Evolutionary conservation across 441 rosid genomes (phyloP), one percentile per base, ranked within the genome.

Genomic region (Arabidopsis lyrata): DNA sequence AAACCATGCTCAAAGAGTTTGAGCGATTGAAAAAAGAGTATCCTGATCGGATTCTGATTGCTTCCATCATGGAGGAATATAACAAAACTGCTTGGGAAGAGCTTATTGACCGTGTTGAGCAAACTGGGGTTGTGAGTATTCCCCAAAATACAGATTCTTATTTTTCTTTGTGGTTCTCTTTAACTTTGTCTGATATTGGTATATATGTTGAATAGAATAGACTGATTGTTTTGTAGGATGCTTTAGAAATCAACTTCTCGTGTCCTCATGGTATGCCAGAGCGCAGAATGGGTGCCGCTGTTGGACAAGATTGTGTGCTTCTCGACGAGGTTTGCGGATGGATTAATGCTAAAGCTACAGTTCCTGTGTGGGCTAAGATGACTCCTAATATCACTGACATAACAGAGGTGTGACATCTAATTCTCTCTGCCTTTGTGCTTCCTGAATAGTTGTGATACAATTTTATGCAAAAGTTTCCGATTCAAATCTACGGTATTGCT

Each of bases 301-400:
- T 95, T 11, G 95, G 99, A 61, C 96, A 95, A 82, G 99, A 95
- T 72, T 90, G 95, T 79, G 83, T 61, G 6, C 83, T 92, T 59
- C 68, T 92, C 38, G 97, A 87, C 59, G 99, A 95, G 86, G 87
- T 88, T 74, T 89, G 95, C 60, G 99, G 93, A 41, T 95, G 99
- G 99, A 78, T 95, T 54, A 95, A 95, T 59, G 99, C 91, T 12
- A 95, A 91, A 84, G 96, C 99, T 50, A 84, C 92, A 57, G 88
- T 95, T 59, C 99, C 99, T n/a, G 98, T 92, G 4, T 95, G 99
- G 99, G 95, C 96, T 20, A 95, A 95, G 89, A 95, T 95, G 98
- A 95, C 98, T 84, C 99, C 98, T 73, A 95, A 95, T 67, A 85
- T 95, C 68, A 95, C 99, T 2, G 99, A 95, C 85, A 95, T 95